Conservation (phyloP, 2,329 filamentous ascomycete species). For the Penicillium sp. region DNA sequence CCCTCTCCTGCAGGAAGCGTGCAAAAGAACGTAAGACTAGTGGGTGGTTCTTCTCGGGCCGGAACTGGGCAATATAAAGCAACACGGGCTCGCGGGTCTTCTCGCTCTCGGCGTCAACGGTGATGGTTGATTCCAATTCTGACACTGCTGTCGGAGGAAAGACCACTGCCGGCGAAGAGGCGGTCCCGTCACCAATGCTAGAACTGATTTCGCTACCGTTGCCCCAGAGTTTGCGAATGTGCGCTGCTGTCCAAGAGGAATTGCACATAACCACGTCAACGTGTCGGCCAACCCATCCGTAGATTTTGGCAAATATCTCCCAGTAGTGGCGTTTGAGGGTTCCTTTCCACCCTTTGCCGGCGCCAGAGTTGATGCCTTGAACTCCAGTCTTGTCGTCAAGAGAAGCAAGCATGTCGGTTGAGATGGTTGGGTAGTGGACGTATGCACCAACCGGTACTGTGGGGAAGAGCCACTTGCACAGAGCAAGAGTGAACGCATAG, state of each 20-base stretch:
- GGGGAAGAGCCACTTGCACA: constrained; percentile 80
- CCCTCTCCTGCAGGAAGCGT: constrained; percentile 64
- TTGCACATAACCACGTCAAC: constrained; percentile 98
- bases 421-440: constrained; percentile 97
- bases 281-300: constrained; percentile 77
- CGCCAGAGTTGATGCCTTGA: constrained; percentile 80
- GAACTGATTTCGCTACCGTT: constrained; percentile 46
- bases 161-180: constrained; percentile 60
- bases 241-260: constrained; percentile 86
- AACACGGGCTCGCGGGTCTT: constrained; percentile 69
- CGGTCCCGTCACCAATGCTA: constrained; percentile 37
- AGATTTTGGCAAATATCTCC: constrained; percentile 78
- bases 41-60: constrained; percentile 94
- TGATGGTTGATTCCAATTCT: constrained; percentile 74
- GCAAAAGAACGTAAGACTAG: constrained; percentile 85
- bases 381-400: constrained; percentile 66
- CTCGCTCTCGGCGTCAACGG: constrained; percentile 70
- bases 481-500: constrained; percentile 85
- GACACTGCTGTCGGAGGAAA: constrained; percentile 91
- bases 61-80: constrained; percentile 95
- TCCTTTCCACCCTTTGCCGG: constrained; percentile 72
- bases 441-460: constrained; percentile 84
- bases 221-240: constrained; percentile 81
- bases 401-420: constrained; percentile 91
- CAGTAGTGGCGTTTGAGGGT: constrained; percentile 79